phyloP scores from a whole-genome alignment of 768 basidiomycete species.

The Leucocoprinus birnbaumii region DNA sequence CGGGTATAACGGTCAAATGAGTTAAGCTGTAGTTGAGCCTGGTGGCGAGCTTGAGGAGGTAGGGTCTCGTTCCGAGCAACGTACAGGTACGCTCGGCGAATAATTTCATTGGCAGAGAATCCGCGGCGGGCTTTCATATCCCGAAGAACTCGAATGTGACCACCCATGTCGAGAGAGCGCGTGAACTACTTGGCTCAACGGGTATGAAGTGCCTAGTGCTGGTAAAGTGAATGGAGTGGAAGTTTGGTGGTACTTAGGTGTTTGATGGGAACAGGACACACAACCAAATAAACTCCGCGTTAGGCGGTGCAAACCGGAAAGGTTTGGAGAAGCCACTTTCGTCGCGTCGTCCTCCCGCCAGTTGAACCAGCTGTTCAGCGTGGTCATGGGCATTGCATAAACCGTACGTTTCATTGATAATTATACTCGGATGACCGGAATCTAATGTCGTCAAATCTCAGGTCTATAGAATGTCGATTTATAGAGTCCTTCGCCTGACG shows the following conservation, averaged over 20 bases:
- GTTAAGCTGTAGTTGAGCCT: conserved; percentile 92
- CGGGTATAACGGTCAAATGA: conserved; percentile 80
- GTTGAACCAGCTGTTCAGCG: background rate
- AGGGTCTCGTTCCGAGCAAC: conserved; percentile 90
- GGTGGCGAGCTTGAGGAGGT: conserved; percentile 86
- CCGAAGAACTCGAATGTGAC: conserved; percentile 52
- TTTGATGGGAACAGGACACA: conserved; percentile 20
- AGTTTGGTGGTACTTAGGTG: conserved; percentile 10
- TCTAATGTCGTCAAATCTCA: background rate
- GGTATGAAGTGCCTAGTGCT: background rate
- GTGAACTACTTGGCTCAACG: background rate
- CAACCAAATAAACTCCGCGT: conserved; percentile 22
- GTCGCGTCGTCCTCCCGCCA: background rate
- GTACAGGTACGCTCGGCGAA: conserved; percentile 87
- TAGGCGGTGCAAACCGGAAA: conserved; percentile 27
- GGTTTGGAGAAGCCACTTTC: background rate
- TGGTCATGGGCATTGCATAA: conserved; percentile 25
- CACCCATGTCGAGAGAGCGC: conserved; percentile 30
- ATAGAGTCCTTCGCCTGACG: conserved; percentile 57
- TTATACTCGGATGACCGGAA: background rate
- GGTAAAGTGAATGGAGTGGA: background rate
- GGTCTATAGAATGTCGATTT: conserved; percentile 51
- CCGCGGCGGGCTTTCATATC: conserved; percentile 77
- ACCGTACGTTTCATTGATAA: conserved; percentile 13
- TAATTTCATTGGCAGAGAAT: conserved; percentile 73